phyloP scores from a whole-genome alignment of 345 rosid genomes.

The Stellera chamaejasme region DNA sequence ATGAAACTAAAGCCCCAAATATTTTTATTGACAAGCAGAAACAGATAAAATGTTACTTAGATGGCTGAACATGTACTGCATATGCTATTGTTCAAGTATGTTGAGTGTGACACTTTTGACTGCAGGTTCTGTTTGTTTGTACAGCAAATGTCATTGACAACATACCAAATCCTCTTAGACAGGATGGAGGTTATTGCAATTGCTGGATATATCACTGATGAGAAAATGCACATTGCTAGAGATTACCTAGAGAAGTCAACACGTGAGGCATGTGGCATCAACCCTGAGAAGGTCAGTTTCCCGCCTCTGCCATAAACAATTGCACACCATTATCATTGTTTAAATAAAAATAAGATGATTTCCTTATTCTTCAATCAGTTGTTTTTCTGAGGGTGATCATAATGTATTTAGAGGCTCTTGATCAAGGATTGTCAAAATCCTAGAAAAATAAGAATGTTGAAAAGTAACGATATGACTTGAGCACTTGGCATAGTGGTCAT shows the following conservation, averaged over 20 bases:
- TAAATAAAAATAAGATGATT: too few species aligned
- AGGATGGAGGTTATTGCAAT: constrained; percentile 98
- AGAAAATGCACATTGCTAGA: constrained; percentile 97
- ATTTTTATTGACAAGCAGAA: neutral
- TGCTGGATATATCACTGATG: constrained; percentile 98
- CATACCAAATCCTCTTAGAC: constrained; percentile 93
- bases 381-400: neutral
- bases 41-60: too few species aligned
- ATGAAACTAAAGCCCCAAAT: too few species aligned
- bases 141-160: constrained; percentile 95
- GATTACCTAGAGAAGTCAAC: constrained; percentile 89
- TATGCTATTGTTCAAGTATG: too few species aligned
- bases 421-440: neutral
- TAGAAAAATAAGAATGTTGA: neutral
- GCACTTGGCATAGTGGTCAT: too few species aligned
- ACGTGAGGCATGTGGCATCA: constrained; percentile 86
- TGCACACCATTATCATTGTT: neutral
- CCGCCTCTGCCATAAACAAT: neutral
- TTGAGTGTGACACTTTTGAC: neutral
- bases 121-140: constrained; percentile 97
- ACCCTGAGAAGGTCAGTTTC: constrained; percentile 71
- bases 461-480: neutral
- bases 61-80: too few species aligned
- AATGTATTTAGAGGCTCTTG: neutral
- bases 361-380: too few species aligned